A percentile compares a stretch with the other conserved stretches of the same genome.
These are phyloP conservation scores for Thyridium curvatum DNA, from an alignment of 2,329 filamentous ascomycete genomes.

Conservation along the genomic window DNA sequence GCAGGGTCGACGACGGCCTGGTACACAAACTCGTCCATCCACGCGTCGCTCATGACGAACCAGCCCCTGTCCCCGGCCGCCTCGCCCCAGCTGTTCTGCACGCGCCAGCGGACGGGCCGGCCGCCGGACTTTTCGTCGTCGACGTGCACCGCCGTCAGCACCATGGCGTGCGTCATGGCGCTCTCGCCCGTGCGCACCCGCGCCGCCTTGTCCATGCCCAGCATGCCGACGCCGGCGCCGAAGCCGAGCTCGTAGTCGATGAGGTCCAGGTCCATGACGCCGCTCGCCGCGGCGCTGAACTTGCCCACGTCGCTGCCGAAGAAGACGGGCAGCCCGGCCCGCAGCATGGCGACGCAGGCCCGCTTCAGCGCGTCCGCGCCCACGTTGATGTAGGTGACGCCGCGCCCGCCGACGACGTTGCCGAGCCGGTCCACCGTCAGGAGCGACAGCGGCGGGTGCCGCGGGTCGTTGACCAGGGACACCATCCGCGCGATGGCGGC, in stretches of 20 bases:
- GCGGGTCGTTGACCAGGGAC: constrained; percentile 79
- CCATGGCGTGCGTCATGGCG: constrained; percentile 90
- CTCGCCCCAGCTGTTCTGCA: constrained; percentile 81
- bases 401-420: constrained; percentile 71
- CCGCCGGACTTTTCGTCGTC: constrained; percentile 46
- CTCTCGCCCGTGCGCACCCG: constrained; percentile 68
- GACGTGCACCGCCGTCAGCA: constrained; percentile 78
- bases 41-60: constrained; percentile 82
- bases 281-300: constrained; percentile 60
- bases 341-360: constrained; percentile 71
- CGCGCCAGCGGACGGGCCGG: constrained; percentile 69
- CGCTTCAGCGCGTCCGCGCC: constrained; percentile 65
- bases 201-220: constrained; percentile 71
- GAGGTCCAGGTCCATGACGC: constrained; percentile 75
- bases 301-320: constrained; percentile 87
- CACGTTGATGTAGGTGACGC: constrained; percentile 79
- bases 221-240: constrained; percentile 62
- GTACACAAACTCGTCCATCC: constrained; percentile 78
- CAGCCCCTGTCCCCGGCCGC: constrained; percentile 68
- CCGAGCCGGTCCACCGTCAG: constrained; percentile 74
- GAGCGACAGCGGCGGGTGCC: constrained; percentile 65
- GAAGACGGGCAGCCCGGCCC: constrained; percentile 74
- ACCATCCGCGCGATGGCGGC: constrained; percentile 64
- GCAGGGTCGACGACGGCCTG: constrained; percentile 77
- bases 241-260: constrained; percentile 82